A percentile compares a stretch with the other conserved stretches of the same genome.
Evolutionary conservation across 2,329 filamentous ascomycete species (phyloP).

Genomic region (Apiospora saccharicola): DNA sequence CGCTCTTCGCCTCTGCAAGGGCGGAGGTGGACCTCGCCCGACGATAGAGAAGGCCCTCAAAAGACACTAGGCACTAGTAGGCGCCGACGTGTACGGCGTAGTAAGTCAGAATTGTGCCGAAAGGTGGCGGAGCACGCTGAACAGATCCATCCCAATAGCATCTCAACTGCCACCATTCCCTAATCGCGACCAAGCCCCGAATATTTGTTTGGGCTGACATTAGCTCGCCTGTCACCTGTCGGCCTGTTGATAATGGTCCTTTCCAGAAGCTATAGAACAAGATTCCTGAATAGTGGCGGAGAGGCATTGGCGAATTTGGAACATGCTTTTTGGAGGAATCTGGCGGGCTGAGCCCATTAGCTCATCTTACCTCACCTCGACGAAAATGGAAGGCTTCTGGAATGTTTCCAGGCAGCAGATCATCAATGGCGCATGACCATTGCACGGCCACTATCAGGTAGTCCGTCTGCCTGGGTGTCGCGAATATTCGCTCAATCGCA

Average conservation of each 20-base stretch:
- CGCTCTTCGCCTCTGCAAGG: constrained; percentile 6
- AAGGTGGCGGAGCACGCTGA: constrained; percentile 3
- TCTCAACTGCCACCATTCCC: constrained; percentile 6
- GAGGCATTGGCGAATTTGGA: neutral
- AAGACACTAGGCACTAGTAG: neutral
- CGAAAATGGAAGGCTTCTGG: constrained; percentile 6
- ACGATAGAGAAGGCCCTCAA: neutral
- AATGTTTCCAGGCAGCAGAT: constrained; percentile 4
- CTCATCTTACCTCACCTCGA: neutral
- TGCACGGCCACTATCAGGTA: neutral
- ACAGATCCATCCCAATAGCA: neutral
- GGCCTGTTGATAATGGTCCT: no score
- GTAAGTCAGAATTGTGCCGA: constrained; percentile 4
- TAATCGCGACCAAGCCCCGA: neutral
- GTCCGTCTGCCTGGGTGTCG: neutral
- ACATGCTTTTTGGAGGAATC: neutral
- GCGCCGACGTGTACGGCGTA: neutral
- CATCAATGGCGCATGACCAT: neutral
- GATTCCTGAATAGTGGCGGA: neutral
- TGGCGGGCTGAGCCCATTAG: neutral
- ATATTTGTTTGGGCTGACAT: neutral
- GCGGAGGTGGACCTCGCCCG: constrained; percentile 9
- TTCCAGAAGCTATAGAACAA: neutral
- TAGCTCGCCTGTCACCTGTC: neutral
- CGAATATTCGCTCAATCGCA: neutral